Evolutionary conservation across 305 asterid species (phyloP), one percentile per base, ranked within the genome.

Genomic region (Caryopteris hybrid): DNA sequence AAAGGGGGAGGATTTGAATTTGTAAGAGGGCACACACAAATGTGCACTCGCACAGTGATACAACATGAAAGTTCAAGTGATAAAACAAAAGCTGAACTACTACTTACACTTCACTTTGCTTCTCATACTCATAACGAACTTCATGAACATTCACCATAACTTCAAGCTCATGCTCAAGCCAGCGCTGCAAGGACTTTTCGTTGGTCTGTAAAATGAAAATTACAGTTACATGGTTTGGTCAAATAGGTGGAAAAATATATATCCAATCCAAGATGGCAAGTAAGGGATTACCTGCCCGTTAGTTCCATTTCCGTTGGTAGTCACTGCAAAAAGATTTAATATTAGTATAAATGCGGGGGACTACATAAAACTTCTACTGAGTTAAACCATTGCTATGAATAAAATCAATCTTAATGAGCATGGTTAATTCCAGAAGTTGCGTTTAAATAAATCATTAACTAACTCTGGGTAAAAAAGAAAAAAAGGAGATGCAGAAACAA

Each of bases 141-240:
- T 92, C 98, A 74, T 95, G 99, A 74, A 95, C 87, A 78, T 95
- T 88, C 80, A 95, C 98, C 98, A 86, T 82, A 68, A 95, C 96
- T 78, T 95, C 99, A 45, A 95, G 95, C 85, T 95, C 99, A 18
- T 95, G 98, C 78, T 90, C 99, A 74, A 95, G 88, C 98, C 97
- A 95, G 45, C 96, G 91, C 50, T 88, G 97, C 83, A 86, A 76
- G 58, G 96, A 75, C 80, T 92, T 92, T 70, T 95, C 99, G 23
- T 91, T 88, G 82, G 78, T 83, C 98, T 91, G 90, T 53, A 74
- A 68, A 53, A 23, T 39, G 17, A 77, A 52, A 63, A 46, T 51
- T 33, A n/a, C 2, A 7, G 47, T 73, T 46, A 67, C 8, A 53
- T 57, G 59, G 60, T 57, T 48, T 58, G 59, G 27, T 33, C 59